Evolutionary conservation across 305 asterid species (phyloP).

Genomic region (Nicotiana rustica): DNA sequence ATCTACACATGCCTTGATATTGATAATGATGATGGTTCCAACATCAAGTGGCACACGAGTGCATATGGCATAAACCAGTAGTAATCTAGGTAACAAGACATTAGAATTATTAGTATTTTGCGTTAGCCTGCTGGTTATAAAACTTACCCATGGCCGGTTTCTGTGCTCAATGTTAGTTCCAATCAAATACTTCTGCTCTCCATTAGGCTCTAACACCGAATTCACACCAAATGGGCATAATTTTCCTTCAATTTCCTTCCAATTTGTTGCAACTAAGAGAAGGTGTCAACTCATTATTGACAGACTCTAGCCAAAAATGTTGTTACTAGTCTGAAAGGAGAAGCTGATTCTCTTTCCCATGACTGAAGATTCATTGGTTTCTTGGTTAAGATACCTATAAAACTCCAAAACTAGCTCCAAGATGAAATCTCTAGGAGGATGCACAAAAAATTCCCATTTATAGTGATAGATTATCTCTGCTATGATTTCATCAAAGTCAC

Average conservation of each 20-base stretch:
- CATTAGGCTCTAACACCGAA: background rate
- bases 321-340: background rate
- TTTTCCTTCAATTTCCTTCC: background rate
- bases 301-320: background rate
- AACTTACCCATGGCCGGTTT: background rate
- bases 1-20: background rate
- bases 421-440: background rate
- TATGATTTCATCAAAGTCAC: background rate
- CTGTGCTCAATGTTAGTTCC: too few relatives aligned
- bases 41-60: background rate
- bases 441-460: background rate
- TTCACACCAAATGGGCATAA: background rate
- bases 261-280: background rate
- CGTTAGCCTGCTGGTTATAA: background rate
- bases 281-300: background rate
- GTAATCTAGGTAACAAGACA: background rate
- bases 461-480: background rate
- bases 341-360: background rate
- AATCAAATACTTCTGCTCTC: background rate
- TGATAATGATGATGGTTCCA: background rate
- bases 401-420: background rate
- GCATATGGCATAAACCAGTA: background rate
- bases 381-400: background rate
- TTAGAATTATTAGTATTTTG: background rate
- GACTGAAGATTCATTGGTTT: background rate